These are phyloP conservation scores for Tylopilus sp. DNA, from an alignment of 768 basidiomycete genomes.

Conservation along the genomic window DNA sequence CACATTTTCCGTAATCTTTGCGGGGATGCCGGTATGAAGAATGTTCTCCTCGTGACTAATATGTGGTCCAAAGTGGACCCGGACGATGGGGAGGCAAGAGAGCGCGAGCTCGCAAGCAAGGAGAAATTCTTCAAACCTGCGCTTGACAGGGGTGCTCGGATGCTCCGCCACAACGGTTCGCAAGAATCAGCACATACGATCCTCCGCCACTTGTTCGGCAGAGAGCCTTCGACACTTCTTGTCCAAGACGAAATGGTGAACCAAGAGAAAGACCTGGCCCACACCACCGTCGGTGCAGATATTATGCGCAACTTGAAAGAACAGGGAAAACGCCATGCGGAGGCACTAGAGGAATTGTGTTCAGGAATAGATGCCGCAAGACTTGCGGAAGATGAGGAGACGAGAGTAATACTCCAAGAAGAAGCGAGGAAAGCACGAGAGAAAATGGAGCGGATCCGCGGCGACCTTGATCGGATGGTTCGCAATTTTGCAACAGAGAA, in stretches of 20 bases:
- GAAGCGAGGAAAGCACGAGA: slow-evolving; percentile 40
- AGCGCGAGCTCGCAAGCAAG: slow-evolving; percentile 40
- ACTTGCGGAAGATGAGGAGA: slow-evolving; percentile 42
- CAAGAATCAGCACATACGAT: slow-evolving; percentile 42
- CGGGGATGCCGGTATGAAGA: slow-evolving; percentile 43
- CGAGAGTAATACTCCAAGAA: slow-evolving; percentile 38
- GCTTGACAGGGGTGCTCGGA: slow-evolving; percentile 42
- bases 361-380: slow-evolving; percentile 45
- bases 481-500: slow-evolving; percentile 37
- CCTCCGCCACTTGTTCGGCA: slow-evolving; percentile 40
- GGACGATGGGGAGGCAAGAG: slow-evolving; percentile 37
- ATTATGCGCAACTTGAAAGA: slow-evolving; percentile 47
- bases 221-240: slow-evolving; percentile 40
- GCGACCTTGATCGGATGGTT: slow-evolving; percentile 38
- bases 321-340: slow-evolving; percentile 40
- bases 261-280: slow-evolving; percentile 41
- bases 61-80: slow-evolving; percentile 46
- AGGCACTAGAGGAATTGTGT: slow-evolving; percentile 44
- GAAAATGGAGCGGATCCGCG: slow-evolving; percentile 40
- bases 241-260: slow-evolving; percentile 57
- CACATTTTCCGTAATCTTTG: slow-evolving; percentile 50
- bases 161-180: slow-evolving; percentile 43
- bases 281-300: slow-evolving; percentile 51
- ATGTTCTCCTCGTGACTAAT: slow-evolving; percentile 50
- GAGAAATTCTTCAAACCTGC: slow-evolving; percentile 51